A percentile compares a stretch with the other conserved stretches of the same genome.
phyloP scores from a whole-genome alignment of 1,139 yeast species.

The Saccharomycopsis hybrid region DNA sequence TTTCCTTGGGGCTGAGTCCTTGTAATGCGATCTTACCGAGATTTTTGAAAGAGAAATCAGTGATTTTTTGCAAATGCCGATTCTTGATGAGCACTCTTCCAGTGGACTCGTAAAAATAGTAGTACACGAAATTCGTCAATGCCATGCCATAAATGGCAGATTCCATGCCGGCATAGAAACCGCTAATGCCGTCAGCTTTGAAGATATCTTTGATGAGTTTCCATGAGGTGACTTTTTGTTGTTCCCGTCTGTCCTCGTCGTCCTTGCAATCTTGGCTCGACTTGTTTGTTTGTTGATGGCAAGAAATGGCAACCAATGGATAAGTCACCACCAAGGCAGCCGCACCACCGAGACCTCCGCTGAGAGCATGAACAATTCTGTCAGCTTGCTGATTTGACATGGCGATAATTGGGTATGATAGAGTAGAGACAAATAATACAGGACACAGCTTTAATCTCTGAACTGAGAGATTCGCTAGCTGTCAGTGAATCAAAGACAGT shows the following conservation, averaged over 20 bases:
- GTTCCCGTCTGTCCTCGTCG: constrained; percentile 19
- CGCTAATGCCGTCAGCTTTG: constrained; percentile 57
- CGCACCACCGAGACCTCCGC: constrained; percentile 94
- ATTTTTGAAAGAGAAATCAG: constrained; percentile 24
- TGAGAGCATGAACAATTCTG: constrained; percentile 75
- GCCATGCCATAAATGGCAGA: constrained; percentile 85
- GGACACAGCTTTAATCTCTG: no score
- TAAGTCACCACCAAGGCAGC: constrained; percentile 79
- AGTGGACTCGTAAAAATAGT: constrained; percentile 79
- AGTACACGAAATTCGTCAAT: constrained; percentile 80
- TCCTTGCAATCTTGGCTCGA: constrained; percentile 17
- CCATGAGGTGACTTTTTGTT: background rate
- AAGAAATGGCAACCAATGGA: constrained; percentile 77
- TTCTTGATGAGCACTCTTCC: constrained; percentile 46
- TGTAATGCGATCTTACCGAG: constrained; percentile 22
- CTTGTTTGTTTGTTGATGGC: constrained; percentile 71
- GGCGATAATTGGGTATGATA: no score
- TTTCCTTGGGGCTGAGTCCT: constrained; percentile 60
- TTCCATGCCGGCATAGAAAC: constrained; percentile 80
- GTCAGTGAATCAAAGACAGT: no score
- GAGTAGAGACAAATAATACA: no score
- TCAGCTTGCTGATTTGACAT: constrained; percentile 27
- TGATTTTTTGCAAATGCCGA: constrained; percentile 29
- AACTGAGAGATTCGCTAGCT: background rate
- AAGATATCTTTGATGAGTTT: constrained; percentile 42